Evolutionary conservation across 495 filamentous ascomycete species (phyloP).

Genomic region (Terfezia boudieri): DNA sequence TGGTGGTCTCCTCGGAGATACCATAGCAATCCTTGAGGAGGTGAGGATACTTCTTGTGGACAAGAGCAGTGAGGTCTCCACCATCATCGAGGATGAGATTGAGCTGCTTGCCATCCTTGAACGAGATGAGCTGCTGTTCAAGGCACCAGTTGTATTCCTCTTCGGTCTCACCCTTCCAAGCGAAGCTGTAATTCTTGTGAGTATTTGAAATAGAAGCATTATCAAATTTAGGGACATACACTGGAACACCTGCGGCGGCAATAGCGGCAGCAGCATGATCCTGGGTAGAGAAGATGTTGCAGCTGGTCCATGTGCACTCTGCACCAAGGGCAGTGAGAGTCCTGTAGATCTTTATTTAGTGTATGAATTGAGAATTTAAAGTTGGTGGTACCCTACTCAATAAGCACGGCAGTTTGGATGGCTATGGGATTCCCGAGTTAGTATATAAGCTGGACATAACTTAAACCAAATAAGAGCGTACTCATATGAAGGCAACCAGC

Average conservation of each 20-base stretch:
- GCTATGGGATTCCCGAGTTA: slow-evolving; percentile 24
- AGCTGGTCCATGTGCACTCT: slow-evolving; percentile 91
- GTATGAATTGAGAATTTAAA: neutral
- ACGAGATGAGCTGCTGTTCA: slow-evolving; percentile 89
- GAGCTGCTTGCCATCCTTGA: slow-evolving; percentile 88
- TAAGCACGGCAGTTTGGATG: slow-evolving; percentile 97
- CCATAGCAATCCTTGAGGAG: slow-evolving; percentile 94
- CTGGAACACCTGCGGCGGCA: slow-evolving; percentile 77
- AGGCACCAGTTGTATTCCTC: slow-evolving; percentile 99
- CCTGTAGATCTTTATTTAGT: slow-evolving; percentile 8
- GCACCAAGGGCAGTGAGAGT: slow-evolving; percentile 82
- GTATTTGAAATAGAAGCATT: slow-evolving; percentile 2
- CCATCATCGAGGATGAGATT: slow-evolving; percentile 98
- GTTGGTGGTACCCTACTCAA: slow-evolving; percentile 30
- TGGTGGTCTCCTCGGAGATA: slow-evolving; percentile 98
- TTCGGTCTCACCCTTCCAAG: slow-evolving; percentile 99
- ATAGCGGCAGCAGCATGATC: slow-evolving; percentile 97
- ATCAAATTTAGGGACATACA: slow-evolving; percentile 28
- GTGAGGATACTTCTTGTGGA: slow-evolving; percentile 95
- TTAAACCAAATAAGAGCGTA: slow-evolving; percentile 20
- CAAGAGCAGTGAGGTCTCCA: slow-evolving; percentile 87
- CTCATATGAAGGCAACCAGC: slow-evolving; percentile 99
- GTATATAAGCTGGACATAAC: neutral
- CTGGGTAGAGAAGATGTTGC: slow-evolving; percentile 99
- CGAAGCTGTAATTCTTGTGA: slow-evolving; percentile 35